These are phyloP conservation scores for Aspergillus heteromorphus DNA, from an alignment of 495 filamentous ascomycete species.

Conservation along the genomic window DNA sequence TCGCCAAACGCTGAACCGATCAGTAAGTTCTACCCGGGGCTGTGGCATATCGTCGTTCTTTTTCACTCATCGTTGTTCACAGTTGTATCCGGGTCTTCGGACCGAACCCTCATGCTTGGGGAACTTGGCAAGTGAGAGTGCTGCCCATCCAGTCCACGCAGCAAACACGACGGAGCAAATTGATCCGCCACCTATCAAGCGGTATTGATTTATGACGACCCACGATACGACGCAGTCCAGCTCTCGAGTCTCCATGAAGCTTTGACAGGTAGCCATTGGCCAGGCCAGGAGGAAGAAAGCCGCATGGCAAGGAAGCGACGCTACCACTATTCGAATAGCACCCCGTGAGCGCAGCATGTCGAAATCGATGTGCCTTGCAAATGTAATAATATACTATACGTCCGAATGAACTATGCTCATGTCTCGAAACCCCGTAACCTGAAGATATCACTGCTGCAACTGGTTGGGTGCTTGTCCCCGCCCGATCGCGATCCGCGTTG, in stretches of 20 bases:
- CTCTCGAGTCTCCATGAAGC: neutral
- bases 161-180: neutral
- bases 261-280: neutral
- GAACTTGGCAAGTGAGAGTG: constrained; percentile 58
- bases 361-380: neutral
- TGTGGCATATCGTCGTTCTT: neutral
- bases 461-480: neutral
- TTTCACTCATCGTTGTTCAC: constrained; percentile 10
- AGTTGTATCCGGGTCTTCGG: constrained; percentile 85
- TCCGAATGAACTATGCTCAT: neutral
- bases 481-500: neutral
- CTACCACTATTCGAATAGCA: neutral
- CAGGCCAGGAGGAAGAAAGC: no score
- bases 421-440: neutral
- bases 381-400: neutral
- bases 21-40: constrained; percentile 56
- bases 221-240: neutral
- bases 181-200: neutral
- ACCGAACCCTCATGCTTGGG: constrained; percentile 71
- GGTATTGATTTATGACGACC: neutral
- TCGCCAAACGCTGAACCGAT: constrained; percentile 78
- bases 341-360: neutral
- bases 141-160: neutral
- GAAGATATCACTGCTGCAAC: neutral
- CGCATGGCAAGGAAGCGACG: neutral